Evolutionary conservation across 2,329 filamentous ascomycete species (phyloP), one percentile per base, ranked within the genome.

Genomic region (Cytospora mali): DNA sequence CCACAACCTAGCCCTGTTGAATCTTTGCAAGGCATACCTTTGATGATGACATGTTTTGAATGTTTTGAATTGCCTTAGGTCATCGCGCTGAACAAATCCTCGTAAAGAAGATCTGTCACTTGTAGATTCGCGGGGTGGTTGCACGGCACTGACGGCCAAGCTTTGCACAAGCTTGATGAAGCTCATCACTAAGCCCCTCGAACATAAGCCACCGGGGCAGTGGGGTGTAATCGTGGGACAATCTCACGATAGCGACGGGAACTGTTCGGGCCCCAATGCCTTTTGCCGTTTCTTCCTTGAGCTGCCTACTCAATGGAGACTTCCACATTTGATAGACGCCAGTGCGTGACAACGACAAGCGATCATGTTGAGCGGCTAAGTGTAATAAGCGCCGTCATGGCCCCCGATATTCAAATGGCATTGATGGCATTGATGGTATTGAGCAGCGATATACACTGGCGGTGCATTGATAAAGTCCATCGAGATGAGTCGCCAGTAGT

Each of bases 151-250:
- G n/a, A 25, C 58, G 39, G 48, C 21, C 58, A 60, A 54, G 58
- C 58, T 60, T 60, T 54, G 28, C 27, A 49, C 50, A 60, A 60
- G 50, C 58, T 60, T 54, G 28, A 18, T 46, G n/a, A 46, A 46
- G n/a, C 42, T 46, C 42, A 46, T 11, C 42, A 46, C 42, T 23
- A 23, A 46, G 42, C n/a, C n/a, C 10, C 42, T n/a, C 42, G 35
- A 18, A 13, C 9, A 13, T 23, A 7, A 46, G 18, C 21, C 21
- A 23, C 42, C 42, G n/a, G 23, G 42, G 11, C 42, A n/a, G 42
- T 23, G n/a, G 42, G 21, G 42, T 46, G n/a, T n/a, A n/a, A 46
- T 46, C 4, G 42, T 23, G 42, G 18, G 42, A 46, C 6, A 10
- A 18, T 39, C 33, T 39, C 16, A 5, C 35, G 35, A 39, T 39